phyloP scores from a whole-genome alignment of 805 yeast genomes.

The Ogataea chonburiensis region DNA sequence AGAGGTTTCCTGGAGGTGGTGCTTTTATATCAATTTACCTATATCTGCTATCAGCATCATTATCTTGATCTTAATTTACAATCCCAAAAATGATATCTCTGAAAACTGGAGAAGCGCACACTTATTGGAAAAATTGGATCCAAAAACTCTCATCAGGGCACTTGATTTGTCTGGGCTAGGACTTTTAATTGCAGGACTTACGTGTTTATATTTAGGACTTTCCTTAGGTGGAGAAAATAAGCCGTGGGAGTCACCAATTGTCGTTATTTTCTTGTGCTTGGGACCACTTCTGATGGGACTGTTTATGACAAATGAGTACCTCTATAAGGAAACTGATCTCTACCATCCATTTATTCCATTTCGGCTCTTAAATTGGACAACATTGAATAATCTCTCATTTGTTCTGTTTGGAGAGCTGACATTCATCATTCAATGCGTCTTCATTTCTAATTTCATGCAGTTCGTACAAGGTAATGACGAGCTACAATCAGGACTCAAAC shows the following conservation, averaged over 20 bases:
- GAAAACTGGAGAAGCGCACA: neutral
- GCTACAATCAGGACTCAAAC: constrained; percentile 46
- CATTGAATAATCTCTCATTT: constrained; percentile 12
- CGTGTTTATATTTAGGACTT: constrained; percentile 49
- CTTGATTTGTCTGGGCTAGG: constrained; percentile 31
- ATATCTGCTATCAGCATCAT: constrained; percentile 56
- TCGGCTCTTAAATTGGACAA: constrained; percentile 38
- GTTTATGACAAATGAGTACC: constrained; percentile 41
- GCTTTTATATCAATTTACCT: constrained; percentile 67
- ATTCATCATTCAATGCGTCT: constrained; percentile 42
- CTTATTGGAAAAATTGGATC: neutral
- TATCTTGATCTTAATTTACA: constrained; percentile 31
- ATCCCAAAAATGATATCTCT: constrained; percentile 3
- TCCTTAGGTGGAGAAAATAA: constrained; percentile 57
- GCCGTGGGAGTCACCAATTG: constrained; percentile 56
- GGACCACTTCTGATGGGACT: constrained; percentile 40
- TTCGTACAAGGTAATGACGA: constrained; percentile 42
- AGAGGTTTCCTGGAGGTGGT: constrained; percentile 67
- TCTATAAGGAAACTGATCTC: constrained; percentile 9
- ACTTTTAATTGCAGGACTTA: constrained; percentile 44
- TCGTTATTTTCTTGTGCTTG: constrained; percentile 46
- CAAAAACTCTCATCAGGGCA: constrained; percentile 2
- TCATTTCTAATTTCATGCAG: constrained; percentile 49
- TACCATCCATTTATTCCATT: constrained; percentile 45
- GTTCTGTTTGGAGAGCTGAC: constrained; percentile 34